Evolutionary conservation across 176 grass and related monocot genomes (phyloP).

Genomic region (Musa itinerans): DNA sequence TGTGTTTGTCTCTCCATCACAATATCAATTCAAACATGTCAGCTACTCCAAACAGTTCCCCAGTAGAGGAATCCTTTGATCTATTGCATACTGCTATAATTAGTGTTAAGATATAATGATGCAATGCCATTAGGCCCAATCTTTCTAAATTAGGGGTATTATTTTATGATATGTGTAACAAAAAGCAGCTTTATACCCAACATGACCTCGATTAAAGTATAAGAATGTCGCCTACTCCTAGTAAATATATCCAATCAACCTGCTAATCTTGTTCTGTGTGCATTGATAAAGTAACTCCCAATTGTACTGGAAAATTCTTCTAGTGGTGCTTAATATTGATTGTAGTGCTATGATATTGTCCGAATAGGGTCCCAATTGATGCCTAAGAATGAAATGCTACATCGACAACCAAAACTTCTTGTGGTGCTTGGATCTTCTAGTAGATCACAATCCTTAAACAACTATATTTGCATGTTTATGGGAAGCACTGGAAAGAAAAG

Average conservation of each 20-base stretch:
- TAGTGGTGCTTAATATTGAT: neutral
- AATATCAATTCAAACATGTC: too few species aligned
- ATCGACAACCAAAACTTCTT: neutral
- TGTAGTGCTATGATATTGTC: neutral
- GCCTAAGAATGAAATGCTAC: neutral
- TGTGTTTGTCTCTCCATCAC: too few species aligned
- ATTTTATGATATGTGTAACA: neutral
- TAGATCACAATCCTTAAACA: slow-evolving; percentile 1
- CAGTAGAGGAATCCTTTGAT: too few species aligned
- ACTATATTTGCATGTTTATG: neutral
- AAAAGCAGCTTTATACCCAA: neutral
- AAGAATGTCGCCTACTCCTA: neutral
- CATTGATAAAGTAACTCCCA: neutral
- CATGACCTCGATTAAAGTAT: neutral
- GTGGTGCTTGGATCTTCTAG: neutral
- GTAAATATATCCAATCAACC: too few species aligned
- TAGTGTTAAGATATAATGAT: too few species aligned
- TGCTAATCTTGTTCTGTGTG: neutral
- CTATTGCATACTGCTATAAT: too few species aligned
- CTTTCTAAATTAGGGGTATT: too few species aligned
- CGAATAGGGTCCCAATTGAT: too few species aligned
- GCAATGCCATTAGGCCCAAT: too few species aligned
- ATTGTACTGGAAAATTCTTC: neutral
- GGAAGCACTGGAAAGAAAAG: neutral
- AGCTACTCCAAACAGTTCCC: too few species aligned